phyloP scores from a whole-genome alignment of 139 green algal species.

The Monoraphidium neglectum region DNA sequence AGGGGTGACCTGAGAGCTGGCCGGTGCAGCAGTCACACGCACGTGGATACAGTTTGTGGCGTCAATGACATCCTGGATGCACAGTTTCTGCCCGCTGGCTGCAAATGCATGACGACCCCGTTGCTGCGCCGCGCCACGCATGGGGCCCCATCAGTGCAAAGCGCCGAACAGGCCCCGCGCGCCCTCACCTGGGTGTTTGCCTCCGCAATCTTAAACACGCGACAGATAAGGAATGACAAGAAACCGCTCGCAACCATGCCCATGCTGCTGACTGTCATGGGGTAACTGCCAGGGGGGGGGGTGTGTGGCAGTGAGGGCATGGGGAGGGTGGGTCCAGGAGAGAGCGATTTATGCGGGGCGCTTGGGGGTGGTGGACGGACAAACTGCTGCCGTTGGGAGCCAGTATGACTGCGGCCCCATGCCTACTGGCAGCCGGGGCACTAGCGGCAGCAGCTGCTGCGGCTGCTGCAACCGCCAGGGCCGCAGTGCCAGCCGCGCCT shows the following conservation, averaged over 20 bases:
- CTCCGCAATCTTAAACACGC: conserved; percentile 47
- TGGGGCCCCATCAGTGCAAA: conserved; percentile 60
- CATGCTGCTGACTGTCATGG: conserved; percentile 42
- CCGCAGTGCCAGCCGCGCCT: no score
- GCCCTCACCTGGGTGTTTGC: conserved; percentile 49
- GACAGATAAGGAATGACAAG: conserved; percentile 65
- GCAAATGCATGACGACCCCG: conserved; percentile 38
- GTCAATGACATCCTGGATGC: conserved; percentile 65
- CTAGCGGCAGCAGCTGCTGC: no score
- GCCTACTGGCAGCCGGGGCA: no score
- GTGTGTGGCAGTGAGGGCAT: no score
- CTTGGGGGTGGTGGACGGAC: no score
- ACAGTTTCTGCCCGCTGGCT: no score
- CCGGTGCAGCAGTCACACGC: neutral
- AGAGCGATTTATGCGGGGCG: no score
- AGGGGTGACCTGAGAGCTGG: neutral
- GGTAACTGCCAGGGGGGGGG: conserved; percentile 3
- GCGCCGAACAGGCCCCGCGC: conserved; percentile 62
- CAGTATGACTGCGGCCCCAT: no score
- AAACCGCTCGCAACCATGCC: conserved; percentile 69
- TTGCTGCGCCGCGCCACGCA: conserved; percentile 63
- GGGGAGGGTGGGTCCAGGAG: no score
- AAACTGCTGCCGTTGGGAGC: no score
- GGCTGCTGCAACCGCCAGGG: no score
- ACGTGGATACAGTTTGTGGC: conserved; percentile 1